These are phyloP conservation scores for Nemania sp. DNA, from an alignment of 2,329 filamentous ascomycete species.

Conservation along the genomic window DNA sequence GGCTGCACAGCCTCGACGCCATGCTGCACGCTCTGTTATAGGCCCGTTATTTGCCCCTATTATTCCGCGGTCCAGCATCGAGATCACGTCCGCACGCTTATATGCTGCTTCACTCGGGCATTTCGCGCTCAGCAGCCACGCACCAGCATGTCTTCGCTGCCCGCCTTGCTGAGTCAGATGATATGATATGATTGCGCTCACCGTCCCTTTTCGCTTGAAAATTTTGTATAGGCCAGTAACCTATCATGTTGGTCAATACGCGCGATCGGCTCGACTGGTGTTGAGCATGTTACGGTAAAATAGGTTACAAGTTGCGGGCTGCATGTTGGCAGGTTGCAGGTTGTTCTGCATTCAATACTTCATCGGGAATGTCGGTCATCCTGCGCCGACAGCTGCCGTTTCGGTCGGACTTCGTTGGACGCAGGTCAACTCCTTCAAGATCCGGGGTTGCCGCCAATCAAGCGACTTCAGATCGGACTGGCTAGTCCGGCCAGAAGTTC, in stretches of 20 bases:
- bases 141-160: neutral
- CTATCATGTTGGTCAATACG: too few species aligned
- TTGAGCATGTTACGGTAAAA: too few species aligned
- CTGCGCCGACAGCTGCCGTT: slow-evolving; percentile 20
- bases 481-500: neutral
- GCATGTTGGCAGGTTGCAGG: neutral
- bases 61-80: too few species aligned
- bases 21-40: too few species aligned
- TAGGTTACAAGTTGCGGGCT: too few species aligned
- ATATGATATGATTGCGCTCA: too few species aligned
- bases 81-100: too few species aligned
- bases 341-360: slow-evolving; percentile 8
- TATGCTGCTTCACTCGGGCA: too few species aligned
- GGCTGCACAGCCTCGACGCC: slow-evolving; percentile 24
- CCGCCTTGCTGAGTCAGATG: slow-evolving; percentile 17
- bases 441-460: slow-evolving; percentile 16
- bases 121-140: slow-evolving; percentile 8
- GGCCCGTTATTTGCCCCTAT: too few species aligned
- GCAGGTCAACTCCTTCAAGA: neutral
- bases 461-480: slow-evolving; percentile 9
- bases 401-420: slow-evolving; percentile 13
- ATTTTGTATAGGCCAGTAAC: too few species aligned
- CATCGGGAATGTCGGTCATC: slow-evolving; percentile 21
- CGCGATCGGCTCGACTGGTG: too few species aligned
- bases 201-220: too few species aligned